Evolutionary conservation across 805 yeast genomes (phyloP).

Genomic region (Suhomyces vadensis): DNA sequence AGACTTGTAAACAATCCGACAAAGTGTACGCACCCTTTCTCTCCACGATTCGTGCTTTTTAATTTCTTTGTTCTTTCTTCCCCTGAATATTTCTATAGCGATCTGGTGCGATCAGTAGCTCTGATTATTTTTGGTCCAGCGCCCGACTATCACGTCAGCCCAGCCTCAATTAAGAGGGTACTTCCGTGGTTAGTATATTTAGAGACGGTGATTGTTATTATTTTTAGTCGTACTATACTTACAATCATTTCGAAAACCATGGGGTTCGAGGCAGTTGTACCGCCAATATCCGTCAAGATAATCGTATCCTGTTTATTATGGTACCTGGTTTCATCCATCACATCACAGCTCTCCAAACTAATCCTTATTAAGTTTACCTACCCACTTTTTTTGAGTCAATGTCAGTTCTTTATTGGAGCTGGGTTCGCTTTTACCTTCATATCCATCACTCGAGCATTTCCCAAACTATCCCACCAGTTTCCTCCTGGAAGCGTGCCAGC

Average conservation of each 20-base stretch:
- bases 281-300: constrained; percentile 39
- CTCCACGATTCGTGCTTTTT: no score
- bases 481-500: constrained; percentile 58
- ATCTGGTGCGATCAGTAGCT: not conserved
- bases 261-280: constrained; percentile 14
- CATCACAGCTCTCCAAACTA: constrained; percentile 62
- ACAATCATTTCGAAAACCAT: no score
- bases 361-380: constrained; percentile 56
- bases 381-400: constrained; percentile 65
- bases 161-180: no score
- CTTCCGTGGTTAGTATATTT: no score
- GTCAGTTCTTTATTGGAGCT: constrained; percentile 58
- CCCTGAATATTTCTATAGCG: not conserved
- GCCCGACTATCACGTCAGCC: no score
- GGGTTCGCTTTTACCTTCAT: constrained; percentile 43
- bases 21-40: no score
- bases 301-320: constrained; percentile 52
- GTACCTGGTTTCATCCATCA: constrained; percentile 63
- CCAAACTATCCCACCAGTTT: constrained; percentile 36
- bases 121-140: not conserved
- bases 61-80: not conserved
- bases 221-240: no score
- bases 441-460: constrained; percentile 30
- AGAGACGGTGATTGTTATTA: no score
- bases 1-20: no score